Base-by-base conservation (phyloP, 2,329 filamentous ascomycete species). In the Colletotrichum trifolii region DNA sequence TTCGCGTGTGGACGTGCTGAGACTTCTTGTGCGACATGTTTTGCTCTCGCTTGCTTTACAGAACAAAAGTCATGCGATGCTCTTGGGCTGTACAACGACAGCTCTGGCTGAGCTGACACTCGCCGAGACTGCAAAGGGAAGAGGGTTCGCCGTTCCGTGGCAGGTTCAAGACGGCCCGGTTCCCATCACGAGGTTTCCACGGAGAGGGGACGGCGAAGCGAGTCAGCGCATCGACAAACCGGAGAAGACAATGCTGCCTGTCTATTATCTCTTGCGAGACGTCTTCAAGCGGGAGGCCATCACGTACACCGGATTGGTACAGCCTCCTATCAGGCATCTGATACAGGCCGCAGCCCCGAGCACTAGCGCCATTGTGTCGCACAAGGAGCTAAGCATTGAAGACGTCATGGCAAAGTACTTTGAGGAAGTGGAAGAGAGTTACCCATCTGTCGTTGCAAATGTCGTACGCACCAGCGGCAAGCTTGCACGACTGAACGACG, bases 401-500 rank as follows among this genome's bases (percentile, higher is more conserved):
- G 91, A 94, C 70, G 86, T 99, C 58, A 94, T 98, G 90, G 81
- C 85, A 63, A 89, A 93, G 62, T 99, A 97, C 76, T 97, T 99
- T 73, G 87, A 88, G 69, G 90, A 89, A 45, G 93, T 97, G 13
- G 94, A 97, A 74, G 87, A 88, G 69, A 91, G 91, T 64, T 97
- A 96, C 73, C 92, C 94, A 3, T 93, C 92, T 60, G 93, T 98
- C 60, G 94, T 99, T 69, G 91, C 94, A 38, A 99, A 99, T 75
- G 96, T 99, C 9, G 95, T 97, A 6, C 88, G 93, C 67, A 99
- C 95, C 39, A 90, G 92, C n/a, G 90, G 89, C 55, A 97, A 96
- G 78, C 83, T 98, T 45, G 82, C 89, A 49, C 79, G 87, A 34
- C 74, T 81, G 0, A 60, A 36, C 8, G 70, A 79, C 1, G 75